Evolutionary conservation across 306 rosid species (phyloP), one percentile per base, ranked within the genome.

Genomic region (Vigna hirtella): DNA sequence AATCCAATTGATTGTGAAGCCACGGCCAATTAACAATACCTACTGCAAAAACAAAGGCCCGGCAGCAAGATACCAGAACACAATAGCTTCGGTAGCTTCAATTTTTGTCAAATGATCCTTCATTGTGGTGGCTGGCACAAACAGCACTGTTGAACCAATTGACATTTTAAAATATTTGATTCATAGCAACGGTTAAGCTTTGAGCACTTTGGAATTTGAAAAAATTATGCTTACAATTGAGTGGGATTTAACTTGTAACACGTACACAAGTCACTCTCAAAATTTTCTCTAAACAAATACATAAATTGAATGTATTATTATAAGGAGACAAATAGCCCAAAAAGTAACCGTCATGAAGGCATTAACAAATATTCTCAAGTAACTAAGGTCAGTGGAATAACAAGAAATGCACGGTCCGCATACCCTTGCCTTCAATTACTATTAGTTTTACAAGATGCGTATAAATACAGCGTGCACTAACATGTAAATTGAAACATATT

Each of bases 1-100:
- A 52, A 11, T 53, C 18, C 22, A 48, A 72, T 66, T 12, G 26
- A 55, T 38, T 64, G 52, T 34, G 57, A 77, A 45, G 58, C 65
- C 59, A 26, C 12, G 7, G 53, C 57, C 40, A 74, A 20, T 13
- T 57, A 67, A 49, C 56, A 59, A 69, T 76, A 20, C 76, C 73
- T 49, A 28, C 59, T 76, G 53, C 52, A 61, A 69, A 74, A 69
- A 47, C 20, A 57, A 34, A 67, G 65, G 18, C 59, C 72, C 15
- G n/a, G 16, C 47, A 42, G 20, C 76, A 47, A 74, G 40, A 62
- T 58, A 36, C 13, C 47, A 42, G 47, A 42, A 42, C 17, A 51
- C 42, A 76, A 69, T 61, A 32, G 51, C 45, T 61, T 30, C 38
- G 22, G 36, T 77, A 1, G 38, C 50, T 62, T 53, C 30, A 52